These are phyloP conservation scores for Aspergillus ellipticus DNA, from an alignment of 495 filamentous ascomycete genomes.

Conservation along the genomic window DNA sequence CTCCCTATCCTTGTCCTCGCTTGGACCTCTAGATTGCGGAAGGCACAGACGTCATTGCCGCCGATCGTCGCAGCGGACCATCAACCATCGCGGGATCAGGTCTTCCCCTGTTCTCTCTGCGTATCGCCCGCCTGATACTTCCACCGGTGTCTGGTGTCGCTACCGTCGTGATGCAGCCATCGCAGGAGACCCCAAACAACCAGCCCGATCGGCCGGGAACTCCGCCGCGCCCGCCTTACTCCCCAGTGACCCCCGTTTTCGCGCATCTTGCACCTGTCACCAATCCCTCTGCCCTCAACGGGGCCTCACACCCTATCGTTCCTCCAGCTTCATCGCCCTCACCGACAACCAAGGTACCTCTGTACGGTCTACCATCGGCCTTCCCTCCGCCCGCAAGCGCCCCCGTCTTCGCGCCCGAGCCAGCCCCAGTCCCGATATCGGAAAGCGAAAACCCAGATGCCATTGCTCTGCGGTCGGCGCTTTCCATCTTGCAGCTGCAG, in stretches of 20 bases:
- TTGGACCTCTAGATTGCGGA: neutral
- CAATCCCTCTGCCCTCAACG: constrained; percentile 14
- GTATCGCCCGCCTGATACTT: neutral
- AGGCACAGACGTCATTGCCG: constrained; percentile 15
- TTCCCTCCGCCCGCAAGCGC: constrained; percentile 11
- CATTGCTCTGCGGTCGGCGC: constrained; percentile 73
- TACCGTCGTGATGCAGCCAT: constrained; percentile 9
- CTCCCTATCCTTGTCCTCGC: neutral
- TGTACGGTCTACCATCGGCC: neutral
- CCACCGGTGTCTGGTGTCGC: neutral
- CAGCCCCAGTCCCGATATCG: constrained; percentile 62
- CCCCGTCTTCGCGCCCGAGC: constrained; percentile 38
- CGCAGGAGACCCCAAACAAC: constrained; percentile 9
- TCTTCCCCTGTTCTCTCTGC: neutral
- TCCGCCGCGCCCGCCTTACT: constrained; percentile 46
- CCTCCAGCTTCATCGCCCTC: constrained; percentile 34
- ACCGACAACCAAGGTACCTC: constrained; percentile 20
- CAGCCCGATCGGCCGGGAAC: constrained; percentile 31
- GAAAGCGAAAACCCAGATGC: constrained; percentile 80
- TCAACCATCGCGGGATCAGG: neutral
- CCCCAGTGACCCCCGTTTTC: constrained; percentile 45
- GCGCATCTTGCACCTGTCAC: constrained; percentile 36
- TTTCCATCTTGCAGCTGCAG: constrained; percentile 80
- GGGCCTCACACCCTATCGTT: constrained; percentile 29
- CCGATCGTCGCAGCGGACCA: neutral